Conservation (phyloP, 768 basidiomycete species). For the Nevesoporus exiguus region DNA sequence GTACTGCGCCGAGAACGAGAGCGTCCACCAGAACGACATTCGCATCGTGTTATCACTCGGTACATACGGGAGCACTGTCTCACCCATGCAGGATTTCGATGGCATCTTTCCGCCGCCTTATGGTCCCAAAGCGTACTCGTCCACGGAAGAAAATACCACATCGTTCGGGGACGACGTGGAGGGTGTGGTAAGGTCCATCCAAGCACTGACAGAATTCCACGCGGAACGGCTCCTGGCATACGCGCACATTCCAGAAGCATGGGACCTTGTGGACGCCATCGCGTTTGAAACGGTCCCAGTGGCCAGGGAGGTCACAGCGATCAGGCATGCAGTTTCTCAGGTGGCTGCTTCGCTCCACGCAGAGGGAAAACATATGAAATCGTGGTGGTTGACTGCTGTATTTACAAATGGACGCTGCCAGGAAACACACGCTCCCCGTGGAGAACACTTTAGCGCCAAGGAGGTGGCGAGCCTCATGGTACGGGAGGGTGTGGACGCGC, state of each 20-base stretch:
- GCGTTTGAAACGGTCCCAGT: slow-evolving; percentile 82
- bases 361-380: slow-evolving; percentile 39
- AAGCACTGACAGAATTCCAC: slow-evolving; percentile 61
- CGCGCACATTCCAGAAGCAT: slow-evolving; percentile 44
- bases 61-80: slow-evolving; percentile 66
- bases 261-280: slow-evolving; percentile 57
- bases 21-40: slow-evolving; percentile 24
- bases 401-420: slow-evolving; percentile 51
- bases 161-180: slow-evolving; percentile 37
- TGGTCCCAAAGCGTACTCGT: slow-evolving; percentile 50
- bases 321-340: slow-evolving; percentile 53
- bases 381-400: slow-evolving; percentile 75
- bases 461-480: slow-evolving; percentile 46
- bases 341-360: slow-evolving; percentile 30
- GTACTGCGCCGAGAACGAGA: slow-evolving; percentile 29
- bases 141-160: slow-evolving; percentile 37
- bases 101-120: slow-evolving; percentile 76
- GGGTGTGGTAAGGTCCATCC: slow-evolving; percentile 39
- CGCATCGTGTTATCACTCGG: slow-evolving; percentile 69
- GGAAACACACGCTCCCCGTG: slow-evolving; percentile 33
- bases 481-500: slow-evolving; percentile 13
- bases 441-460: slow-evolving; percentile 26
- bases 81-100: slow-evolving; percentile 67
- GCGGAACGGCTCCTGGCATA: slow-evolving; percentile 56
- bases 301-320: slow-evolving; percentile 58